Conservation (phyloP, 768 basidiomycete genomes). For the Pleurotus ostreatus region DNA sequence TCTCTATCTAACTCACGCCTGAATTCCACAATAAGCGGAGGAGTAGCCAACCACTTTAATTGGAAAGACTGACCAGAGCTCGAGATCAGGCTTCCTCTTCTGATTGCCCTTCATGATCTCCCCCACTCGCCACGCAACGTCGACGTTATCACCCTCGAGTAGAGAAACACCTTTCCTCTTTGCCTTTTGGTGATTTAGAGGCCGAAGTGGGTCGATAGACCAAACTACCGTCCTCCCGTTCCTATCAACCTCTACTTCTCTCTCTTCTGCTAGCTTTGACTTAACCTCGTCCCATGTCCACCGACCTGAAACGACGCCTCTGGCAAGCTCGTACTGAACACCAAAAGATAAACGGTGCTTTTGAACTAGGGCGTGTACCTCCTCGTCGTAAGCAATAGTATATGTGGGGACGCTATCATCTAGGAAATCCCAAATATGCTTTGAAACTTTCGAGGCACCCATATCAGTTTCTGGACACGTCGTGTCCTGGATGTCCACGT, state of each 20-base stretch:
- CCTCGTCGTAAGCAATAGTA: slow-evolving; percentile 32
- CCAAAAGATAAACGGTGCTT: slow-evolving; percentile 36
- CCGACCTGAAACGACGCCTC: slow-evolving; percentile 29
- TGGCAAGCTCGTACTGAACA: slow-evolving; percentile 41
- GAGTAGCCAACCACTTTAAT: background rate
- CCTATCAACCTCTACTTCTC: slow-evolving; percentile 4
- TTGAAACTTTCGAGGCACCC: background rate
- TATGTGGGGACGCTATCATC: slow-evolving; percentile 13
- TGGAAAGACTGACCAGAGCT: slow-evolving; percentile 29
- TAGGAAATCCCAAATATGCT: background rate
- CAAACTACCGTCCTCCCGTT: background rate
- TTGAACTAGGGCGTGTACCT: slow-evolving; percentile 34
- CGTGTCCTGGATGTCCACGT: too few species aligned
- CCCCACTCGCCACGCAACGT: slow-evolving; percentile 22
- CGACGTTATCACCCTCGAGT: slow-evolving; percentile 23
- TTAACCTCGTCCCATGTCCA: slow-evolving; percentile 38
- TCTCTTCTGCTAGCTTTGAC: background rate
- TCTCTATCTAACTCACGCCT: slow-evolving; percentile 64
- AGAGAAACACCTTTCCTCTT: slow-evolving; percentile 25
- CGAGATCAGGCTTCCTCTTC: slow-evolving; percentile 13
- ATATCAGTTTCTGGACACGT: too few species aligned
- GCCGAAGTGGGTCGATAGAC: slow-evolving; percentile 14
- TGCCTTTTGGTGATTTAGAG: slow-evolving; percentile 17
- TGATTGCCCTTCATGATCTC: background rate
- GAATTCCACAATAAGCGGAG: slow-evolving; percentile 2